Percentiles rank a stretch among this genome's conserved stretches.
phyloP scores from a whole-genome alignment of 2,329 filamentous ascomycete species.

The Fusarium guadeloupense region DNA sequence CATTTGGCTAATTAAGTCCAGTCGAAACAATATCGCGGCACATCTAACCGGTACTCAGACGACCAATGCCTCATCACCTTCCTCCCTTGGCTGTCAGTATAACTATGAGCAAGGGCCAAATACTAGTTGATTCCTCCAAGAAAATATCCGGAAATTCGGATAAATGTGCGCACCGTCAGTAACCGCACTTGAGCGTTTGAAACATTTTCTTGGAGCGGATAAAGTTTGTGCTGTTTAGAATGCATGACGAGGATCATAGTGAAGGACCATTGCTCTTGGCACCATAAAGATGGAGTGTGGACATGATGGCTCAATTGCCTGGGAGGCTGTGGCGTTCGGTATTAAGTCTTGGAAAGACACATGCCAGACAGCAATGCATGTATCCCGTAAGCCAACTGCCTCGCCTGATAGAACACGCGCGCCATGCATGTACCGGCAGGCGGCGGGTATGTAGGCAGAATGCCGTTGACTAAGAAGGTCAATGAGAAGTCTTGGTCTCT shows the following conservation, averaged over 20 bases:
- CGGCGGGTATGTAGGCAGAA: constrained; percentile 32
- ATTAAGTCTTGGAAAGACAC: constrained; percentile 18
- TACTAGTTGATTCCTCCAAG: constrained; percentile 7
- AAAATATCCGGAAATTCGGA: constrained; percentile 1
- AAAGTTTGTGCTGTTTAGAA: constrained; percentile 3
- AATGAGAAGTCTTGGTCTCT: constrained; percentile 19
- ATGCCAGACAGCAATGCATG: constrained; percentile 31
- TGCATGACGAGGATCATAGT: constrained; percentile 10
- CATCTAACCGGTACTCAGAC: constrained; percentile 6
- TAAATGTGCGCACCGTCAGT: constrained; percentile 10
- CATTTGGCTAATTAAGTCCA: constrained; percentile 5
- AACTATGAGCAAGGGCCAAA: constrained; percentile 19
- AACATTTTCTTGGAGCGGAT: constrained; percentile 18
- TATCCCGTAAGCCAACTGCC: constrained; percentile 20
- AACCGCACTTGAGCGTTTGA: constrained; percentile 31
- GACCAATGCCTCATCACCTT: constrained; percentile 20
- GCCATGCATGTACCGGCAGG: constrained; percentile 42
- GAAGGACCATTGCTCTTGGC: constrained; percentile 17
- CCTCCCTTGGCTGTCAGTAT: constrained; percentile 23
- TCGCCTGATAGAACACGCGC: constrained; percentile 28
- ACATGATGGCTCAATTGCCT: constrained; percentile 3
- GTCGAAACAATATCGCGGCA: constrained; percentile 6
- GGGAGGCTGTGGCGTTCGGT: constrained; percentile 16
- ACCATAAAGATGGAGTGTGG: constrained; percentile 19
- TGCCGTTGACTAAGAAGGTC: constrained; percentile 29